Base-by-base conservation (phyloP, 306 rosid species). In the Prunus kanzakura region DNA sequence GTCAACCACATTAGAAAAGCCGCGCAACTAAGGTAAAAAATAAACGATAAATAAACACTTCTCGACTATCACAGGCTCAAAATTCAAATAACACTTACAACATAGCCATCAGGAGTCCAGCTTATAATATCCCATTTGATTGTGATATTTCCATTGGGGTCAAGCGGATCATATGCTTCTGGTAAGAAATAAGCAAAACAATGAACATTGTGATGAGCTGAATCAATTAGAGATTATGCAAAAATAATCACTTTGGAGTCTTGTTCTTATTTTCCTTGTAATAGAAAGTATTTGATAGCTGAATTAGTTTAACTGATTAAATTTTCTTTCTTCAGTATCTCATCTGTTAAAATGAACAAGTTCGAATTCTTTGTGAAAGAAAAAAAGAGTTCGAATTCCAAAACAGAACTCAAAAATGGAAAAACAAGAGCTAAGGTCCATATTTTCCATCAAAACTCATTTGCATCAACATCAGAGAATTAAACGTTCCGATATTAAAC, bases 161-260 rank as follows among this genome's bases (percentile, higher is more conserved):
- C 98, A 60, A 89, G 98, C 54, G 96, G 74, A 88, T 93, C 98
- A 79, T 83, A 93, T 15, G 98, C 96, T 68, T 91, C 98, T 93
- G 94, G 35, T n/a, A 72, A 66, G 6, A 69, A 78, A 72, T 57
- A 74, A 20, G 3, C 50, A 75, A 41, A 57, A 27, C 29, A 73
- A 60, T 45, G 58, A 60, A 27, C 55, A 71, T 8, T 12, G 50
- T 54, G 35, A 38, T 16, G 20, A 55, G n/a, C 18, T 11, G 19
- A 71, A 35, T n/a, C 51, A 55, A 72, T 38, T 6, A 41, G 3
- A 72, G 10, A 51, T 20, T 19, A 4, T 30, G 19, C 2, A 3
- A 11, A 11, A 20, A 50, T 5, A 70, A 49, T 15, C 25, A 14
- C 8, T 8, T 8, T 0, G 23, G 2, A 49, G 35, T 18, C 29